A percentile compares a stretch with the other conserved stretches of the same genome.
Evolutionary conservation across 805 yeast species (phyloP).

Genomic region (Kluyveromyces siamensis): DNA sequence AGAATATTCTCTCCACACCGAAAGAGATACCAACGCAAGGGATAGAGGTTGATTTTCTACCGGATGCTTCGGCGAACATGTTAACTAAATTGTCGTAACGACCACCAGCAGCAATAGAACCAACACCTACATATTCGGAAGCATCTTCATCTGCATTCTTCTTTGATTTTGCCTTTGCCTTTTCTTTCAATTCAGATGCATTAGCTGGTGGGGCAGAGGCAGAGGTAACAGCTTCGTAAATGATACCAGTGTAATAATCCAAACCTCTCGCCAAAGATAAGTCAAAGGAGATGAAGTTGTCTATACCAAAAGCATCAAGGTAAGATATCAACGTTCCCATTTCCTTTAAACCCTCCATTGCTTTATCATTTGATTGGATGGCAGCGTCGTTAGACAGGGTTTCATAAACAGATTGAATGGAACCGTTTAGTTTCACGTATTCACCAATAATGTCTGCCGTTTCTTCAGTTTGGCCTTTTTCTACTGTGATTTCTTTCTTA

Average conservation of each 20-base stretch:
- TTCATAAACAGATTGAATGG: constrained; percentile 52
- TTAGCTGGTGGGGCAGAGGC: constrained; percentile 93
- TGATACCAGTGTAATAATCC: constrained; percentile 95
- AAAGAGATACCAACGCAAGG: constrained; percentile 98
- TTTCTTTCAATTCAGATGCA: constrained; percentile 58
- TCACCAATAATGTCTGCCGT: constrained; percentile 92
- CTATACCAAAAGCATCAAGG: constrained; percentile 74
- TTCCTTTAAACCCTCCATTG: constrained; percentile 73
- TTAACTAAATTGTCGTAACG: constrained; percentile 95
- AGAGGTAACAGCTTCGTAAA: constrained; percentile 91
- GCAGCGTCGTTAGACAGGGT: constrained; percentile 47
- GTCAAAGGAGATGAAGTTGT: constrained; percentile 67
- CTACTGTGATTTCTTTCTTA: constrained; percentile 82
- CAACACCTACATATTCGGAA: constrained; percentile 94
- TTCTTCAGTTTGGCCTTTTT: constrained; percentile 82
- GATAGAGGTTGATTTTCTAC: constrained; percentile 68
- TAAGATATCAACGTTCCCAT: constrained; percentile 68
- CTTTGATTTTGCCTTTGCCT: constrained; percentile 22
- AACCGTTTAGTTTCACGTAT: constrained; percentile 78
- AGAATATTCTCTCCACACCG: constrained; percentile 92
- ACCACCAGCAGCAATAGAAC: constrained; percentile 98
- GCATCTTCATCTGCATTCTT: constrained; percentile 71
- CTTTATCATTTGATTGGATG: constrained; percentile 58
- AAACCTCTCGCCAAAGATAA: constrained; percentile 94
- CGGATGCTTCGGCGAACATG: constrained; percentile 81